Conservation (phyloP, 352 stramenopile species). For the Blastocystis sp. region DNA sequence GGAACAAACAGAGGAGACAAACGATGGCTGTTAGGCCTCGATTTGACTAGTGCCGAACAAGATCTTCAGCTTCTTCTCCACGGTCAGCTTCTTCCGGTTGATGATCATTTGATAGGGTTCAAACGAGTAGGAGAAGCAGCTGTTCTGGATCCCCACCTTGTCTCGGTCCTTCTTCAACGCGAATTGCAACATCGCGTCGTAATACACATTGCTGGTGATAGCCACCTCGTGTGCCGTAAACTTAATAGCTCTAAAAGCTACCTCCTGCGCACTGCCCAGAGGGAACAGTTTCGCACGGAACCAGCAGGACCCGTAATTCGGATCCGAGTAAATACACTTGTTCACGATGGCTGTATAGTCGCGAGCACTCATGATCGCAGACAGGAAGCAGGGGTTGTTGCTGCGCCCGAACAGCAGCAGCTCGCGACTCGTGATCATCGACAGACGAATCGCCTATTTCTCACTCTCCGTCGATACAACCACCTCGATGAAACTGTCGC, state of each 20-base stretch:
- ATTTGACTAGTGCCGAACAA: constrained; percentile 48
- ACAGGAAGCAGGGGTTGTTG: constrained; percentile 54
- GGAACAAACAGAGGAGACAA: constrained; percentile 36
- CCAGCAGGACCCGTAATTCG: constrained; percentile 56
- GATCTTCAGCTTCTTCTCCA: constrained; percentile 60
- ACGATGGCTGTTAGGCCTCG: constrained; percentile 15
- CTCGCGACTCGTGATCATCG: constrained; percentile 34
- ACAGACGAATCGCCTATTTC: constrained; percentile 42
- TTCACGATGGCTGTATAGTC: constrained; percentile 30
- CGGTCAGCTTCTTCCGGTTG: background rate
- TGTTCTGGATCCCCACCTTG: background rate
- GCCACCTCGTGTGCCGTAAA: constrained; percentile 42
- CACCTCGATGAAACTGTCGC: no score
- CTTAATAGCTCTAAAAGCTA: constrained; percentile 29
- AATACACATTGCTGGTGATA: constrained; percentile 26
- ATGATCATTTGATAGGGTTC: constrained; percentile 36
- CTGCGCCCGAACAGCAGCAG: constrained; percentile 26
- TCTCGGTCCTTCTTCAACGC: background rate
- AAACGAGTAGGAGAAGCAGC: constrained; percentile 28
- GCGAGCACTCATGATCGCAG: background rate
- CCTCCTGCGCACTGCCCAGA: constrained; percentile 16
- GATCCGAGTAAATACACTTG: constrained; percentile 32
- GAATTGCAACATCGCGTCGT: constrained; percentile 27
- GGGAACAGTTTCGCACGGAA: constrained; percentile 53
- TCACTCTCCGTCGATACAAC: constrained; percentile 82